These are phyloP conservation scores for Lasiodiplodia theobromae DNA, from an alignment of 2,329 filamentous ascomycete genomes.

Conservation along the genomic window DNA sequence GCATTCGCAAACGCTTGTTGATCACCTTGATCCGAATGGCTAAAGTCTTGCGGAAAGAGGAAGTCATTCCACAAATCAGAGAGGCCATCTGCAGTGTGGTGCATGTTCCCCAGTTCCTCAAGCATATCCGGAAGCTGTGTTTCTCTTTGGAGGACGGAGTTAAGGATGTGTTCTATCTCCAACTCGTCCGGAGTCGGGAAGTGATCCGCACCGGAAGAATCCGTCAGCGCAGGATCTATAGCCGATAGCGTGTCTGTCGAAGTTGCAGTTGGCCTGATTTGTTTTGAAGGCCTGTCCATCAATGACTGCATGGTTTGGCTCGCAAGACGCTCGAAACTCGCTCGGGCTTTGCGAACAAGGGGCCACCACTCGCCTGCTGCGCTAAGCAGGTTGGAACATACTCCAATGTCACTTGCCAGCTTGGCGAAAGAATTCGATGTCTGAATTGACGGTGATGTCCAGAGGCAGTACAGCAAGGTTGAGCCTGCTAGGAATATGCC, in stretches of 20 bases:
- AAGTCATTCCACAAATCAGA: constrained; percentile 4
- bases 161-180: constrained; percentile 1
- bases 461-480: constrained; percentile 50
- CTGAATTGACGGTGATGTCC: constrained; percentile 43
- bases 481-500: constrained; percentile 49
- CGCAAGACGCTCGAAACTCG: background rate
- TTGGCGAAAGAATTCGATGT: constrained; percentile 35
- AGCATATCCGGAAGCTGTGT: constrained; percentile 1
- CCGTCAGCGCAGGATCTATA: background rate
- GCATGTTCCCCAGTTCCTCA: background rate
- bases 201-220: background rate
- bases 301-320: background rate
- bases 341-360: constrained; percentile 34
- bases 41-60: background rate
- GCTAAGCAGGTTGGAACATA: constrained; percentile 48
- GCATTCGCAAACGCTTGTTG: background rate
- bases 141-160: background rate
- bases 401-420: constrained; percentile 39
- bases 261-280: background rate
- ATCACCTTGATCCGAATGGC: background rate
- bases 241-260: background rate
- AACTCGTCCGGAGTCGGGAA: background rate
- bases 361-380: constrained; percentile 53
- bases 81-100: background rate
- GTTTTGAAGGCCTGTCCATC: background rate